A percentile compares a stretch with the other conserved stretches of the same genome.
phyloP scores from a whole-genome alignment of 2,329 filamentous ascomycete genomes.

The Ascochyta rabiei region DNA sequence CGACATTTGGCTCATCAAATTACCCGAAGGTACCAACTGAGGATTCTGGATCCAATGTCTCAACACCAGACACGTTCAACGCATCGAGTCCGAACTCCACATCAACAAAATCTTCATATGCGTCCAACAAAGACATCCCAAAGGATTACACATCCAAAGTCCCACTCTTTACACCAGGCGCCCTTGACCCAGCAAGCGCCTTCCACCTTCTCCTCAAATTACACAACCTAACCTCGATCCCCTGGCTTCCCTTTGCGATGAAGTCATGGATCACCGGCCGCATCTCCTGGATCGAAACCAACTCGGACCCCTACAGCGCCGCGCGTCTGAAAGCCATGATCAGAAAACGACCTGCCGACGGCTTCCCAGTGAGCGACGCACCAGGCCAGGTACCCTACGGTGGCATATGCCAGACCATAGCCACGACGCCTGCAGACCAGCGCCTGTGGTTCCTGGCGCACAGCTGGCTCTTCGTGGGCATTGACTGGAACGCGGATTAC shows the following conservation, averaged over 20 bases:
- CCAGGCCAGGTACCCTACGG: conserved; percentile 8
- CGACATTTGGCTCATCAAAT: not conserved
- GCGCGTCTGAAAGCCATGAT: conserved; percentile 20
- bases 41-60: not conserved
- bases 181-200: conserved; percentile 19
- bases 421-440: conserved; percentile 9
- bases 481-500: conserved; percentile 15
- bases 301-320: conserved; percentile 19
- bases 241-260: conserved; percentile 18
- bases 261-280: conserved; percentile 24
- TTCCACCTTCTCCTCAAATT: conserved; percentile 33
- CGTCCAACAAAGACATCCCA: not conserved
- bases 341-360: conserved; percentile 11
- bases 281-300: conserved; percentile 23
- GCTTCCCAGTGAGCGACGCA: conserved; percentile 8
- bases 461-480: conserved; percentile 17
- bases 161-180: conserved; percentile 1
- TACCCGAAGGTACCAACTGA: not conserved
- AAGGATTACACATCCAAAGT: not conserved
- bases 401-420: conserved; percentile 10
- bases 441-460: conserved; percentile 16
- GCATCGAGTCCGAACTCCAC: conserved; percentile 1
- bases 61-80: not conserved
- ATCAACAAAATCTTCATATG: conserved; percentile 3
- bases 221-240: conserved; percentile 18